phyloP scores from a whole-genome alignment of 768 basidiomycete genomes.

The Suillus luteus region DNA sequence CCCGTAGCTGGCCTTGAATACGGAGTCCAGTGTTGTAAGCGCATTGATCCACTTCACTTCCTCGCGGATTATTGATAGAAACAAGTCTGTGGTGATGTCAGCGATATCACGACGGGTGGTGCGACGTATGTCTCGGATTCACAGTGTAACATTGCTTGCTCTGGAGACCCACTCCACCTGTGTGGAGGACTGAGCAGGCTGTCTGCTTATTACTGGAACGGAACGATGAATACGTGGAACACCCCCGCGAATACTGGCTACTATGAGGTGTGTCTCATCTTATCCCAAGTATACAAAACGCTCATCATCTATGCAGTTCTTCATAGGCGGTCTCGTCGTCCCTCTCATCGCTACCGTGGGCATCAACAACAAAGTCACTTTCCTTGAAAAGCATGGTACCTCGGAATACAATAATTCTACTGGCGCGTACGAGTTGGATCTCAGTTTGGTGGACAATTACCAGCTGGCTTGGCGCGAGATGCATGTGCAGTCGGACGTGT shows the following conservation, averaged over 20 bases:
- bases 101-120: constrained; percentile 46
- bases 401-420: constrained; percentile 64
- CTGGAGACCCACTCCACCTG: constrained; percentile 68
- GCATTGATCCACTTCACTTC: not conserved
- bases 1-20: constrained; percentile 71
- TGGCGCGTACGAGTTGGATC: constrained; percentile 78
- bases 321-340: constrained; percentile 62
- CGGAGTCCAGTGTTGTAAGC: constrained; percentile 74
- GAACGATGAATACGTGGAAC: constrained; percentile 60
- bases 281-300: not conserved
- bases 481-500: constrained; percentile 77
- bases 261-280: constrained; percentile 59
- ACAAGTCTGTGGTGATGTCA: constrained; percentile 66
- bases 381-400: constrained; percentile 76
- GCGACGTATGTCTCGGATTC: constrained; percentile 36
- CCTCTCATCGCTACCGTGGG: constrained; percentile 77
- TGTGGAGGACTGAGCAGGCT: constrained; percentile 64
- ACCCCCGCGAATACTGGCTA: constrained; percentile 63
- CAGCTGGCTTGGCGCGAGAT: constrained; percentile 67
- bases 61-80: not conserved
- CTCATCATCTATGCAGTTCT: constrained; percentile 34
- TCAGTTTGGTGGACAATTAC: constrained; percentile 50
- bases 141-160: constrained; percentile 54
- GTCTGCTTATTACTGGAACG: constrained; percentile 56
- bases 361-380: constrained; percentile 79